Percentiles rank a stretch among this genome's conserved stretches.
phyloP scores from a whole-genome alignment of 352 stramenopile genomes.

The Pythium periplocum region DNA sequence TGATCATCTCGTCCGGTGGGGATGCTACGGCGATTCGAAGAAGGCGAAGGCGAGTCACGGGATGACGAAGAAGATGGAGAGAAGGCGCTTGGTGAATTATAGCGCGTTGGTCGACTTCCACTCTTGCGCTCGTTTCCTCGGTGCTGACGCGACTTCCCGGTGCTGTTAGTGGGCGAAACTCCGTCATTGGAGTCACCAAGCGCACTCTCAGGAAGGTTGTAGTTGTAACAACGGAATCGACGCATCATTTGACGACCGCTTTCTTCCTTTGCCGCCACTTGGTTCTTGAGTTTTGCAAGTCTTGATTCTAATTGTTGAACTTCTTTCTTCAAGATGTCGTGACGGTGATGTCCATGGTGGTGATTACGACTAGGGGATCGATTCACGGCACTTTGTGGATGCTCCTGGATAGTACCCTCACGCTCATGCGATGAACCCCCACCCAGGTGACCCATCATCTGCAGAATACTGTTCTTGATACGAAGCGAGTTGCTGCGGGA shows the following conservation, averaged over 20 bases:
- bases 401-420: neutral
- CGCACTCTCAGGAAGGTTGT: slow-evolving; percentile 64
- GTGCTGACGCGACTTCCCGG: slow-evolving; percentile 17
- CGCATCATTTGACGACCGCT: slow-evolving; percentile 49
- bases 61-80: slow-evolving; percentile 25
- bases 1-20: slow-evolving; percentile 10
- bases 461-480: slow-evolving; percentile 50
- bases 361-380: slow-evolving; percentile 11
- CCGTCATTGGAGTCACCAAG: slow-evolving; percentile 39
- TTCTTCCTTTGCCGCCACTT: slow-evolving; percentile 64
- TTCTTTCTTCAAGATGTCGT: slow-evolving; percentile 50
- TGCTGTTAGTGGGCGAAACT: slow-evolving; percentile 28
- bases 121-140: slow-evolving; percentile 6
- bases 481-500: slow-evolving; percentile 62
- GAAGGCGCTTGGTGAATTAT: slow-evolving; percentile 27
- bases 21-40: slow-evolving; percentile 13
- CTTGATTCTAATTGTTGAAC: slow-evolving; percentile 56
- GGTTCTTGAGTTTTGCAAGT: slow-evolving; percentile 51
- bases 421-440: no score
- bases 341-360: slow-evolving; percentile 16
- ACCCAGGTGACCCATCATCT: slow-evolving; percentile 53
- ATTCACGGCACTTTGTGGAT: neutral
- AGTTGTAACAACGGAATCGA: slow-evolving; percentile 76
- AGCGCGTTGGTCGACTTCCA: slow-evolving; percentile 7
- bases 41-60: slow-evolving; percentile 11